Conservation (phyloP, 2,329 filamentous ascomycete genomes). For the Sarocladiaceae sp. region DNA sequence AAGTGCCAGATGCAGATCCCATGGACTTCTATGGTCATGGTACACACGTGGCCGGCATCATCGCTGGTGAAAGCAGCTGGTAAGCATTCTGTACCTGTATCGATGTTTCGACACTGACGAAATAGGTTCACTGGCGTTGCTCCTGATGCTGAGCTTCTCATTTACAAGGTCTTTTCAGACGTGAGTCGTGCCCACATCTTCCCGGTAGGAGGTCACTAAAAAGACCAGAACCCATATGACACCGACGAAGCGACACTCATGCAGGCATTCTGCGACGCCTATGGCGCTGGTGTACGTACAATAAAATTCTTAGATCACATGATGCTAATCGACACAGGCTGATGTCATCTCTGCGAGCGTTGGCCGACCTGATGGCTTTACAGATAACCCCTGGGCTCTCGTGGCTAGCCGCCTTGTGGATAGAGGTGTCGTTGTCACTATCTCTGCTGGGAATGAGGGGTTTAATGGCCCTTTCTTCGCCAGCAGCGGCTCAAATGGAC, state of each 20-base stretch:
- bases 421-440: slow-evolving; percentile 43
- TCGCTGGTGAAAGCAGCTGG: slow-evolving; percentile 15
- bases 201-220: background rate
- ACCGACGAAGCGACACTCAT: slow-evolving; percentile 27
- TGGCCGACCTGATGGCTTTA: slow-evolving; percentile 32
- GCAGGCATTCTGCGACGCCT: slow-evolving; percentile 31
- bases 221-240: slow-evolving; percentile 8
- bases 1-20: slow-evolving; percentile 29
- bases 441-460: slow-evolving; percentile 50
- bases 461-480: slow-evolving; percentile 42
- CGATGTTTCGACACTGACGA: background rate
- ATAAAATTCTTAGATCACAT: background rate
- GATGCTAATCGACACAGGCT: slow-evolving; percentile 22
- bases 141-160: slow-evolving; percentile 31
- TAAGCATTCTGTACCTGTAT: background rate
- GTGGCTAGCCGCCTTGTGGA: slow-evolving; percentile 36
- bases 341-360: slow-evolving; percentile 41
- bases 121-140: slow-evolving; percentile 31
- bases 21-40: slow-evolving; percentile 31
- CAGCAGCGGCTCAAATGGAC: slow-evolving; percentile 27
- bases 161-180: slow-evolving; percentile 30
- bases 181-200: background rate
- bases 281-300: slow-evolving; percentile 25
- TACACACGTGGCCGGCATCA: slow-evolving; percentile 29
- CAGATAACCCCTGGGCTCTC: slow-evolving; percentile 37